Evolutionary conservation across 73 alveolate species (phyloP), one percentile per base, ranked within the genome.

Genomic region (Blepharisma stoltei): DNA sequence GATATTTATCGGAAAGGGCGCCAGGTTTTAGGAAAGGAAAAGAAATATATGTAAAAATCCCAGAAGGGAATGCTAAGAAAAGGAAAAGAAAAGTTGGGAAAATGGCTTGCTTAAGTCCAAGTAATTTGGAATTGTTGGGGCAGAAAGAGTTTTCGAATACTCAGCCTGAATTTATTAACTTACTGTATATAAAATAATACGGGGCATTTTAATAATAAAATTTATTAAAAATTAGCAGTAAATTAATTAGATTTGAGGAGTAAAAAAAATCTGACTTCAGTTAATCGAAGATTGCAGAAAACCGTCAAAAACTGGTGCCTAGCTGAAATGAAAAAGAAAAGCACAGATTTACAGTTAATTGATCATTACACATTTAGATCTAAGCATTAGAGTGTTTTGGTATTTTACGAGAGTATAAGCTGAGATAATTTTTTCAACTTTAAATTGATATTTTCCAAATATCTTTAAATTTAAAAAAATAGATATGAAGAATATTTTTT

Each of bases 21-120:
- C 73, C 73, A 2, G 73, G 73, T 1, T 60, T 60, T 25, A 60
- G 73, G 73, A 60, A 60, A 60, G 73, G 73, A 60, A 60, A 60
- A 60, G 73, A 8, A 38, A n/a, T 8, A 14, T 25, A 14, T 2
- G n/a, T 60, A 38, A 60, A 18, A 5, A 14, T 60, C 5, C 73
- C 18, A n/a, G 14, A 14, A n/a, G n/a, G 11, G 73, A 60, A 60
- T 9, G 18, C 2, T 14, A 38, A 38, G 23, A 60, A 60, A 60
- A 25, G 5, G 18, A 18, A 18, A 60, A 60, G 45, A 60, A 60
- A 60, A 60, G 5, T 20, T 18, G 11, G 14, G 18, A 60, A n/a
- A n/a, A n/a, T 18, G 46, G 45, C 45, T 20, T 14, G 48, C 11
- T 60, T 60, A 38, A 60, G 23, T 60, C 18, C 23, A 3, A 38